Evolutionary conservation across 257 asterid genomes (phyloP).

Genomic region (Gentiana straminea): DNA sequence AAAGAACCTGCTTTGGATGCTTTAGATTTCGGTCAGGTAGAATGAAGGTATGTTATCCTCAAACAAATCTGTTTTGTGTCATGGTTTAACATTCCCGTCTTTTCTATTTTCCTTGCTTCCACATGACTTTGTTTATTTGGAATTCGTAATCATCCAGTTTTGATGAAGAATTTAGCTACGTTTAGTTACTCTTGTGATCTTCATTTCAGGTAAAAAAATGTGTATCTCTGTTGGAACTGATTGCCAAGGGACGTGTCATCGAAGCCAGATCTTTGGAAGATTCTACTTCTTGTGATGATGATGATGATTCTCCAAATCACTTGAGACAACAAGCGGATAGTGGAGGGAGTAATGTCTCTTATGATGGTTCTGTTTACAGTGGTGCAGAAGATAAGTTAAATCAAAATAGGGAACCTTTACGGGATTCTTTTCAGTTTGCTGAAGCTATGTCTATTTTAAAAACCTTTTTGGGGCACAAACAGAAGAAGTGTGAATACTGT

Average conservation of each 20-base stretch:
- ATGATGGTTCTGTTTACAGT: slow-evolving; percentile 18
- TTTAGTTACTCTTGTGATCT: slow-evolving; percentile 1
- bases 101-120: too few species aligned
- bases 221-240: slow-evolving; percentile 46
- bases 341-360: slow-evolving; percentile 55
- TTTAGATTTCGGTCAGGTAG: slow-evolving; percentile 42
- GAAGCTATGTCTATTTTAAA: slow-evolving; percentile 59
- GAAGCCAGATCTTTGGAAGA: slow-evolving; percentile 49
- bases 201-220: slow-evolving; percentile 43
- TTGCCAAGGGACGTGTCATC: slow-evolving; percentile 51
- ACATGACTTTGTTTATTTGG: not conserved
- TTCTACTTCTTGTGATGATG: not conserved
- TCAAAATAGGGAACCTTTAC: slow-evolving; percentile 18
- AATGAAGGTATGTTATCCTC: slow-evolving; percentile 36
- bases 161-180: not conserved
- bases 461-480: slow-evolving; percentile 45
- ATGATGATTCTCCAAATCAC: slow-evolving; percentile 6
- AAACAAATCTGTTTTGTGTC: not conserved
- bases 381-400: slow-evolving; percentile 24
- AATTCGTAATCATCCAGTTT: not conserved
- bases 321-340: slow-evolving; percentile 33
- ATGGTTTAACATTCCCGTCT: not conserved
- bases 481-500: slow-evolving; percentile 40
- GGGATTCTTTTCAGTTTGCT: slow-evolving; percentile 69
- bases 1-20: slow-evolving; percentile 54